phyloP scores from a whole-genome alignment of 305 asterid species.

The Fraxinus platypoda region DNA sequence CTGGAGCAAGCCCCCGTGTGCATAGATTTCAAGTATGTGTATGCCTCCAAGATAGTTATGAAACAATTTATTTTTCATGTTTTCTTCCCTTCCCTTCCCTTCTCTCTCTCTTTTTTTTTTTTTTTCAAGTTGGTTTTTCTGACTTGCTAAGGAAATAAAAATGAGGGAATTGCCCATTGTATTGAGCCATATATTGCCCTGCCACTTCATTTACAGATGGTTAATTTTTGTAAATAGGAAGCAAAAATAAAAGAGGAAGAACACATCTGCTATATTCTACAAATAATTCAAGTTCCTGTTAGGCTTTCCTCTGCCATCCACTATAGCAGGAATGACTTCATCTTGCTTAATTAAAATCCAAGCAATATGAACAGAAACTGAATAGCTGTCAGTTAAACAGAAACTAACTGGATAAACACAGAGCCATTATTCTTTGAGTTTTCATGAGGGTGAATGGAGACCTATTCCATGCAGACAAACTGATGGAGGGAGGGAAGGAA shows the following conservation, averaged over 20 bases:
- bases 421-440: not conserved
- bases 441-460: not conserved
- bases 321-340: not conserved
- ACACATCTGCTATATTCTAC: not conserved
- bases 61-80: not conserved
- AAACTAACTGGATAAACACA: not conserved
- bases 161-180: not conserved
- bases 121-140: not conserved
- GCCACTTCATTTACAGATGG: not conserved
- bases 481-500: not conserved
- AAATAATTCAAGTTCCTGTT: not conserved
- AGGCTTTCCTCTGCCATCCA: not conserved
- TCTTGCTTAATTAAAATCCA: not conserved
- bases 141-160: not conserved
- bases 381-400: not conserved
- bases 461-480: not conserved
- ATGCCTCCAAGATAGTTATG: slow-evolving; percentile 8
- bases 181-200: not conserved
- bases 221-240: not conserved
- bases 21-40: slow-evolving; percentile 72
- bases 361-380: not conserved
- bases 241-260: not conserved
- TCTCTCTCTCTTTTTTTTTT: too few species aligned
- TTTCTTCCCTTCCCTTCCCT: not conserved
- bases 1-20: slow-evolving; percentile 62